Conservation (phyloP, 345 rosid genomes). For the Laguncularia racemosa region DNA sequence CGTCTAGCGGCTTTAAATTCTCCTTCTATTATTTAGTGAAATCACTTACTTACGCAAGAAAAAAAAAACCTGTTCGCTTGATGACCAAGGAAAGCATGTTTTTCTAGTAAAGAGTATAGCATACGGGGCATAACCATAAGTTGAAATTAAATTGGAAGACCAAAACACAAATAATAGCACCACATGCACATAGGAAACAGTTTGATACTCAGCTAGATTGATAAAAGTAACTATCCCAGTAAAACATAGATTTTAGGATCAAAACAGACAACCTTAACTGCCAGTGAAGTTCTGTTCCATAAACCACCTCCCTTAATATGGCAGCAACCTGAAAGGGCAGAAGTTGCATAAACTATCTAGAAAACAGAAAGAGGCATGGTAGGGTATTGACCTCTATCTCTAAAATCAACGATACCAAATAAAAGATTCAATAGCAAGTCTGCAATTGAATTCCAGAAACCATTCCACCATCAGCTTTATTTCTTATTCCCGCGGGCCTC, state of each 20-base stretch:
- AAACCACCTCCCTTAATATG: slow-evolving; percentile 39
- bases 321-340: slow-evolving; percentile 45
- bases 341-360: slow-evolving; percentile 38
- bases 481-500: slow-evolving; percentile 43
- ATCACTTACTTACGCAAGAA: too few relatives aligned
- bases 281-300: slow-evolving; percentile 38
- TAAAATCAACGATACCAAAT: slow-evolving; percentile 27
- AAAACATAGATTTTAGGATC: slow-evolving; percentile 18
- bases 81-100: not conserved
- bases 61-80: too few relatives aligned
- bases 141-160: not conserved
- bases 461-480: slow-evolving; percentile 18
- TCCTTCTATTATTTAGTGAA: too few relatives aligned
- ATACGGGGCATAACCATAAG: not conserved
- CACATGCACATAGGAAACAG: slow-evolving; percentile 17
- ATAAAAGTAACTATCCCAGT: slow-evolving; percentile 16
- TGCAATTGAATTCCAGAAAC: slow-evolving; percentile 14
- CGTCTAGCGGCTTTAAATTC: too few relatives aligned
- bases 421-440: slow-evolving; percentile 16
- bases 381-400: slow-evolving; percentile 25
- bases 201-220: slow-evolving; percentile 8
- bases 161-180: slow-evolving; percentile 8
- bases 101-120: not conserved
- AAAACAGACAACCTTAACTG: slow-evolving; percentile 59
- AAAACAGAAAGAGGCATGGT: slow-evolving; percentile 25